A percentile compares a stretch with the other conserved stretches of the same genome.
These are phyloP conservation scores for Dothideomycetes sp. DNA, from an alignment of 2,329 filamentous ascomycete genomes.

Conservation along the genomic window DNA sequence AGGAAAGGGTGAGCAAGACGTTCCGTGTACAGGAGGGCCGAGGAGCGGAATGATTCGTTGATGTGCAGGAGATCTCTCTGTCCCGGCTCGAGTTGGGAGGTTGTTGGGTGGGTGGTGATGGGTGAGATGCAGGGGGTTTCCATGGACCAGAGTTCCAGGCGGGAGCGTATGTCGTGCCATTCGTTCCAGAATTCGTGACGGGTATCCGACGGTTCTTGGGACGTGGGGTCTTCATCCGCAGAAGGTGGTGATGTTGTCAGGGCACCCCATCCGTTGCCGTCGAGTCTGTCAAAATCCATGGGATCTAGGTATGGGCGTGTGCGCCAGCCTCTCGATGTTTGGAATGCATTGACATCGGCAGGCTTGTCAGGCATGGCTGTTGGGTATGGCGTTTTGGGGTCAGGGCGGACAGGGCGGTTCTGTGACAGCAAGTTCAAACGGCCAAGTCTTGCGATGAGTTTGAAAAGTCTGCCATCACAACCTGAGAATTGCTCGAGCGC, in stretches of 20 bases:
- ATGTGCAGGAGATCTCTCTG: constrained; percentile 72
- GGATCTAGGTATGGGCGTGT: constrained; percentile 10
- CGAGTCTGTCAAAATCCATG: constrained; percentile 47
- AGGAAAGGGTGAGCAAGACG: constrained; percentile 69
- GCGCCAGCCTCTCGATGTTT: not conserved
- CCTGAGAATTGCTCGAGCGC: constrained; percentile 78
- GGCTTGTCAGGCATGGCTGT: not conserved
- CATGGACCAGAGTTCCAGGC: constrained; percentile 75
- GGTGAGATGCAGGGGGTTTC: constrained; percentile 5
- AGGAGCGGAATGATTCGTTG: constrained; percentile 83
- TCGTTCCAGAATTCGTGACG: constrained; percentile 65
- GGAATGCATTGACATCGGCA: not conserved
- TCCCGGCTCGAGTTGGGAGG: constrained; percentile 30
- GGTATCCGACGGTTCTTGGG: constrained; percentile 42
- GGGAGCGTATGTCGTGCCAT: constrained; percentile 70
- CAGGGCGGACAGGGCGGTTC: constrained; percentile 40
- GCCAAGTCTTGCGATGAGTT: constrained; percentile 72
- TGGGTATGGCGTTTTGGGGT: constrained; percentile 17
- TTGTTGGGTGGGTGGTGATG: constrained; percentile 35
- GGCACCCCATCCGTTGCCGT: constrained; percentile 58
- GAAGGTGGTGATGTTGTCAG: constrained; percentile 33
- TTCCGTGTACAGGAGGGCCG: constrained; percentile 81
- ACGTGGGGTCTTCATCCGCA: constrained; percentile 33
- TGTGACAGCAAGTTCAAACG: constrained; percentile 79
- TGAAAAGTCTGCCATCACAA: constrained; percentile 80